A percentile compares a stretch with the other conserved stretches of the same genome.
These are phyloP conservation scores for Nitzschia palea DNA, from an alignment of 108 stramenopile genomes.

Conservation along the genomic window DNA sequence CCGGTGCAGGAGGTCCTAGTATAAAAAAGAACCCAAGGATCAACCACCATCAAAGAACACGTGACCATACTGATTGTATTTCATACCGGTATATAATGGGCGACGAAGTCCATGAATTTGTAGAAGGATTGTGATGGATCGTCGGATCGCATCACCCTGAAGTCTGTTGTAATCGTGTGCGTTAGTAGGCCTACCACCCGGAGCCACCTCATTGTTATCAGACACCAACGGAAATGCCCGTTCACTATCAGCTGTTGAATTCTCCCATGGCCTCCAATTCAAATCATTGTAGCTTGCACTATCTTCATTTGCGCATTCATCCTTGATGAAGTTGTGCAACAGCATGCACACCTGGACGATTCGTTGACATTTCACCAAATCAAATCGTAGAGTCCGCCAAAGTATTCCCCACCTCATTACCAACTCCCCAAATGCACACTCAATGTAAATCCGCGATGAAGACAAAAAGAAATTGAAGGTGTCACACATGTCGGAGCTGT, in stretches of 20 bases:
- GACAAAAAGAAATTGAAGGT: constrained; percentile 34
- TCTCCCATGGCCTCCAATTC: neutral
- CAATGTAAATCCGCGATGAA: constrained; percentile 17
- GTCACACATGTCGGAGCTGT: constrained; percentile 8
- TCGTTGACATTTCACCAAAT: neutral
- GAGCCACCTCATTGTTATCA: neutral
- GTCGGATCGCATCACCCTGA: too few species aligned
- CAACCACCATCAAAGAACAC: too few species aligned
- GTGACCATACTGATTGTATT: too few species aligned
- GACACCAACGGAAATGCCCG: neutral
- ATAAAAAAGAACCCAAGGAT: too few species aligned
- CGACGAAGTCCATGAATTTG: too few species aligned
- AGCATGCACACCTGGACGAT: constrained; percentile 25
- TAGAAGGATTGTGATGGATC: too few species aligned
- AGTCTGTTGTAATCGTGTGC: too few species aligned
- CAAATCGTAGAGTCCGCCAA: constrained; percentile 23
- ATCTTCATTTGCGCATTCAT: neutral
- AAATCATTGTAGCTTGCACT: neutral
- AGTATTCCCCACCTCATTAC: constrained; percentile 37
- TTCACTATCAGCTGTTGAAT: neutral
- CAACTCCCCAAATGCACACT: constrained; percentile 44
- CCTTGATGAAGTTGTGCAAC: constrained; percentile 35
- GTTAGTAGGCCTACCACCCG: neutral
- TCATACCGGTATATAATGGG: too few species aligned
- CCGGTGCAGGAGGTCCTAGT: too few species aligned